Conservation (phyloP, 805 yeast genomes). For the Starmerella stigmatis region DNA sequence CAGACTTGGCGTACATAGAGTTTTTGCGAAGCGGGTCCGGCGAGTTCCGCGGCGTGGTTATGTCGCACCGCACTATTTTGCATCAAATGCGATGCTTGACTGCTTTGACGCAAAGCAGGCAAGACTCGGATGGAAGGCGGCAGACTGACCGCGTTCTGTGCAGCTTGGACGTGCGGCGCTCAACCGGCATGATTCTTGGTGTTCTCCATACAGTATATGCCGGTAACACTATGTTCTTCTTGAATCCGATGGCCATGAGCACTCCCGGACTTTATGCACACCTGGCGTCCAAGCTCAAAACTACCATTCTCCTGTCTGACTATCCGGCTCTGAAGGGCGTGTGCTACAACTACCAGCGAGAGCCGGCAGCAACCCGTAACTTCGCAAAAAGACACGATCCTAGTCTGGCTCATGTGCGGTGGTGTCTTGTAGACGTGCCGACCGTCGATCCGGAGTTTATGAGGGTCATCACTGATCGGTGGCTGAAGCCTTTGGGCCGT, state of each 20-base stretch:
- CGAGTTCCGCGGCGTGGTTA: conserved; percentile 82
- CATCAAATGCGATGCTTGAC: conserved; percentile 78
- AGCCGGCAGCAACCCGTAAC: conserved; percentile 74
- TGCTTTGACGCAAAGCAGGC: conserved; percentile 45
- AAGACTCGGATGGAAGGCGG: conserved; percentile 15
- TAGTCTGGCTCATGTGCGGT: conserved; percentile 66
- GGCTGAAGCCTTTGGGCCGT: conserved; percentile 86
- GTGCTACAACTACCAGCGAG: conserved; percentile 82
- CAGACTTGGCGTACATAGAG: conserved; percentile 87
- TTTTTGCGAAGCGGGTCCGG: conserved; percentile 85
- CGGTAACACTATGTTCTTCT: conserved; percentile 73
- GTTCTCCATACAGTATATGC: conserved; percentile 69
- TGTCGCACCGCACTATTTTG: conserved; percentile 76
- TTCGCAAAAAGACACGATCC: conserved; percentile 64
- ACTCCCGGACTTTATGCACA: conserved; percentile 82
- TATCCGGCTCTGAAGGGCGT: conserved; percentile 82
- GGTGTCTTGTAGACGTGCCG: conserved; percentile 82
- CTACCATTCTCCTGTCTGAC: conserved; percentile 70
- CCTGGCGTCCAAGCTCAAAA: conserved; percentile 57
- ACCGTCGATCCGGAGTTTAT: conserved; percentile 90
- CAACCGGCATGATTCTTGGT: conserved; percentile 80
- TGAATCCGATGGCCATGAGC: conserved; percentile 62
- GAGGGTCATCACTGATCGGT: conserved; percentile 77
- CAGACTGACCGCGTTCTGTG: conserved; percentile 41
- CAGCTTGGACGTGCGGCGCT: conserved; percentile 59